Conservation (phyloP, 2,329 filamentous ascomycete genomes). For the Aspergillus fructus region DNA sequence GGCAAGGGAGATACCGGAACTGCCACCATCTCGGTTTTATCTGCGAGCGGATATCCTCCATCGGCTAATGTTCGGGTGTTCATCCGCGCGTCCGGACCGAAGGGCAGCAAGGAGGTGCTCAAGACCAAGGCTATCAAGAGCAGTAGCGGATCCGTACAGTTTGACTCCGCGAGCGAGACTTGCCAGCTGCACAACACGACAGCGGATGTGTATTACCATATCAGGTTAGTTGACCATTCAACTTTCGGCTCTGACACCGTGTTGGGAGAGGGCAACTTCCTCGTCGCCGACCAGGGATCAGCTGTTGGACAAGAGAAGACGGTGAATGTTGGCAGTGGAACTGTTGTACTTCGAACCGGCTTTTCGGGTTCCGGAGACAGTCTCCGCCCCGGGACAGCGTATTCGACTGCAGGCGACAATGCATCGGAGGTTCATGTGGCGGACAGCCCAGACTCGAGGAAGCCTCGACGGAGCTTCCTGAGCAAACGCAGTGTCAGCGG, state of each 20-base stretch:
- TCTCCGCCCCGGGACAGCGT: conserved; percentile 36
- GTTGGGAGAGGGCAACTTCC: conserved; percentile 83
- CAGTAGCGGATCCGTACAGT: conserved; percentile 61
- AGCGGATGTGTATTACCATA: conserved; percentile 80
- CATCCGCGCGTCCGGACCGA: conserved; percentile 66
- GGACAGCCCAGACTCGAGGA: conserved; percentile 44
- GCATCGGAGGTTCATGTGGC: conserved; percentile 22
- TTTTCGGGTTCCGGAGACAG: conserved; percentile 59
- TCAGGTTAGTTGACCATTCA: conserved; percentile 81
- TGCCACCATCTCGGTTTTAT: conserved; percentile 76
- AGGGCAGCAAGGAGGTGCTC: conserved; percentile 72
- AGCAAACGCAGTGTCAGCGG: conserved; percentile 43
- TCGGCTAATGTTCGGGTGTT: conserved; percentile 76
- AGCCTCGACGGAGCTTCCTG: conserved; percentile 48
- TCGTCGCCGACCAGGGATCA: conserved; percentile 76
- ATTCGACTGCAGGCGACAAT: conserved; percentile 31
- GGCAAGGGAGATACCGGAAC: conserved; percentile 65
- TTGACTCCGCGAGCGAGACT: conserved; percentile 64
- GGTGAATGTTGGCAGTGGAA: conserved; percentile 70
- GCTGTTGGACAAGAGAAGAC: conserved; percentile 68
- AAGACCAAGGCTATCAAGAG: conserved; percentile 92
- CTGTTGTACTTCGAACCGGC: conserved; percentile 69
- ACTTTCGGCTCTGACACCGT: conserved; percentile 80
- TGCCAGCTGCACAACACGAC: conserved; percentile 72
- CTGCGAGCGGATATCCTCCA: conserved; percentile 73